Evolutionary conservation across 306 rosid genomes (phyloP), one percentile per base, ranked within the genome.

Genomic region (Arachis hypogaea): DNA sequence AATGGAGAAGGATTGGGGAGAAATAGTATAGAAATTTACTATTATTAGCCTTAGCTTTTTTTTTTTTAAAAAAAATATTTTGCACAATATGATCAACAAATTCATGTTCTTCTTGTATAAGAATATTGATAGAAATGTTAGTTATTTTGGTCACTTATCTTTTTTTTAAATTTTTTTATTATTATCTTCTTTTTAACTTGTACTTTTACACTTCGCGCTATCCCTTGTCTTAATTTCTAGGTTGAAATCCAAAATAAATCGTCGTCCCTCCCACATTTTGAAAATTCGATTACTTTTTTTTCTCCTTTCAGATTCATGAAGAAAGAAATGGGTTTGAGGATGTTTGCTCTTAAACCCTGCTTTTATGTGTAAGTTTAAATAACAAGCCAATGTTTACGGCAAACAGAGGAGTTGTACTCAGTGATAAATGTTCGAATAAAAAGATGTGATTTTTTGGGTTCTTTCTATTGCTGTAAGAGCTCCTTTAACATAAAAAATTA

Each of bases 1-100:
- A 1, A 14, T 76, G 18, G 78, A 76, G 69, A 78, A 57, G 30
- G 65, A 57, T 11, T 42, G 18, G 52, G 75, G 10, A 11, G 65
- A 69, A 36, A 16, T 40, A 22, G 28, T 22, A 1, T 22, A 22
- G 28, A 22, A 22, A 22, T 22, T 22, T 22, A 22, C 28, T 22
- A 22, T 7, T 36, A 38, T 38, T 5, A 36, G 73, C 63, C 73
- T 52, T 69, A 69, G 38, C 33, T 52, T 4, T 47, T 10, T 3
- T 66, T 11, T 11, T 52, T 9, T 12, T n/a, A 33, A 4, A 22
- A 22, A 22, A 1, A 22, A 22, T 22, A 10, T 67, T 68, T 67
- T 47, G 59, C 16, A 50, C 30, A 12, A 59, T 10, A 16, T 45
- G 30, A 16, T 66, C 30, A 38, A n/a, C 36, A 30, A 57, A 14